Evolutionary conservation across 208 protist genomes (phyloP).

Genomic region (Sergeia podlipaevii): DNA sequence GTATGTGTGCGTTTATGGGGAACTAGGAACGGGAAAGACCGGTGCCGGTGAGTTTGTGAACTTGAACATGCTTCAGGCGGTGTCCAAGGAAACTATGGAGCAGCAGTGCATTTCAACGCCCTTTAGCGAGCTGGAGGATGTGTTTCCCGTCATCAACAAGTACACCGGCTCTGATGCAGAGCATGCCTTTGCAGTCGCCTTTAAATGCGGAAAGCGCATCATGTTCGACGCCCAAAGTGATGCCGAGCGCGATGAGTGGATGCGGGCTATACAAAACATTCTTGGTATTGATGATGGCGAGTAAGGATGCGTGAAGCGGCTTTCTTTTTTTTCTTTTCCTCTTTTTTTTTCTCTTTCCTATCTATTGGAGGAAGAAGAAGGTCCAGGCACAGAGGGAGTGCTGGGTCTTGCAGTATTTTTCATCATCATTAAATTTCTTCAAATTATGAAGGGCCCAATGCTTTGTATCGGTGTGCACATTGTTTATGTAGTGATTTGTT

Average conservation of each 20-base stretch:
- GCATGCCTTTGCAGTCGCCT: conserved; percentile 16
- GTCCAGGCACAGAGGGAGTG: too few species aligned
- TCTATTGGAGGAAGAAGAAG: too few species aligned
- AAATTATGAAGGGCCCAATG: too few species aligned
- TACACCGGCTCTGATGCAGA: conserved; percentile 14
- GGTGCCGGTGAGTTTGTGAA: conserved; percentile 3
- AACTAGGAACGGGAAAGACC: not conserved
- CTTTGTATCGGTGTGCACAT: too few species aligned
- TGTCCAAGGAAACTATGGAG: conserved; percentile 8
- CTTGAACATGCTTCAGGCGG: conserved; percentile 11
- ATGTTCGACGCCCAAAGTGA: conserved; percentile 11
- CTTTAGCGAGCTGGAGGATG: conserved; percentile 15
- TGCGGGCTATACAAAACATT: conserved; percentile 14
- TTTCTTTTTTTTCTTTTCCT: conserved; percentile 6
- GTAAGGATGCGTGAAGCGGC: not conserved
- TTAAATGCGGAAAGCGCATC: conserved; percentile 15
- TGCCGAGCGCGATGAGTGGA: conserved; percentile 14
- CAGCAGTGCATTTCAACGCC: conserved; percentile 11
- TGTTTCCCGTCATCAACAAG: conserved; percentile 13
- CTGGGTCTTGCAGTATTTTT: too few species aligned
- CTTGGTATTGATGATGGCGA: conserved; percentile 14
- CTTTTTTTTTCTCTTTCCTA: conserved; percentile 12
- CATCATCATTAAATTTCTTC: too few species aligned
- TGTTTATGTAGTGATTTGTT: too few species aligned
- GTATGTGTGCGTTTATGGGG: conserved; percentile 15